A percentile compares a stretch with the other conserved stretches of the same genome.
Conservation (phyloP, 176 grass and related monocot genomes). For the Triticum monococcum region DNA sequence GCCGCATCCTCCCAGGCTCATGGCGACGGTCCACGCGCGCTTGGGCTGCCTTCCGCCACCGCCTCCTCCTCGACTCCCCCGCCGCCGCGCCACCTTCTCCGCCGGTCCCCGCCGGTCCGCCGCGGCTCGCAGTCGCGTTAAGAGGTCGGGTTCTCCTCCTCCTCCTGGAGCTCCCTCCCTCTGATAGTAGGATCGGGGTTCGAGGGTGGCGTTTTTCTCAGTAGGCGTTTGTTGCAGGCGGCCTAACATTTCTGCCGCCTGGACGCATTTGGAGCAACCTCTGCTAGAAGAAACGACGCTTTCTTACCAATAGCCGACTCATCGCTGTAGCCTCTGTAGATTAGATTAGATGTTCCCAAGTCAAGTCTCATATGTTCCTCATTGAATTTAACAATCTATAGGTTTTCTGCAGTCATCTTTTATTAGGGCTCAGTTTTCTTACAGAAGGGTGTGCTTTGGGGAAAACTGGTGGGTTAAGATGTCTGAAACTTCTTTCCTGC, state of each 20-base stretch:
- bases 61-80: neutral
- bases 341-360: neutral
- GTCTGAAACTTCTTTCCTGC: constrained; percentile 10
- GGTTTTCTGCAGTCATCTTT: no score
- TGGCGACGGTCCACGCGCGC: constrained; percentile 37
- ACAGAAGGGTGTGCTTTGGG: neutral
- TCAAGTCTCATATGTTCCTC: constrained; percentile 7
- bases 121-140: constrained; percentile 20
- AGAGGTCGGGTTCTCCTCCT: constrained; percentile 25
- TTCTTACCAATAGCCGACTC: neutral
- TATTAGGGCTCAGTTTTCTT: neutral
- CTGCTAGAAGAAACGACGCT: neutral
- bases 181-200: neutral
- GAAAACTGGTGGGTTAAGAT: neutral
- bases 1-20: neutral
- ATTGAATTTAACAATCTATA: neutral
- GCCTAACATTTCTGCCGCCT: neutral
- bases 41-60: constrained; percentile 19
- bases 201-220: neutral
- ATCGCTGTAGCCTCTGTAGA: neutral
- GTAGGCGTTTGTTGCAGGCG: neutral
- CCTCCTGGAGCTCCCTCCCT: neutral
- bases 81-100: neutral
- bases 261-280: neutral
- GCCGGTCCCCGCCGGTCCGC: neutral